A percentile compares a stretch with the other conserved stretches of the same genome.
These are phyloP conservation scores for Favolaschia claudopus DNA, from an alignment of 768 basidiomycete species.

Conservation along the genomic window DNA sequence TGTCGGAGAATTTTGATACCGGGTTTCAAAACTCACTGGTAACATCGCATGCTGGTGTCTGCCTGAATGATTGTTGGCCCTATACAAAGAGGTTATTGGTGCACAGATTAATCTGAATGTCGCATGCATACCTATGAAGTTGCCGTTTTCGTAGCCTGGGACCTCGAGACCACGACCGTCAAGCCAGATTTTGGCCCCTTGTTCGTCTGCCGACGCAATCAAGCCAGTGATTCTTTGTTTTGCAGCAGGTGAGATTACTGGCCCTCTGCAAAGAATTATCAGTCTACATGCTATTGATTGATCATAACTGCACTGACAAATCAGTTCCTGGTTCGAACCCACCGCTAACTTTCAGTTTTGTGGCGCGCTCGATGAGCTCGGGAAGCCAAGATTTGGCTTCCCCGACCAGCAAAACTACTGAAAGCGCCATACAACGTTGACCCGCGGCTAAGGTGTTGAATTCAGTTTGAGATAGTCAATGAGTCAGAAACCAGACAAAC, in stretches of 20 bases:
- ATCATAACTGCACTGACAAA: slow-evolving; percentile 53
- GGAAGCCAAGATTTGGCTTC: slow-evolving; percentile 82
- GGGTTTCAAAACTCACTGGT: slow-evolving; percentile 63
- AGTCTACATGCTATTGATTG: neutral
- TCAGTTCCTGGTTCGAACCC: slow-evolving; percentile 91
- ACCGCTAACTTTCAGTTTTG: slow-evolving; percentile 81
- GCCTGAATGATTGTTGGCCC: slow-evolving; percentile 89
- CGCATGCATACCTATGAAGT: slow-evolving; percentile 78
- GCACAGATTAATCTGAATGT: neutral
- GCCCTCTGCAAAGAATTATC: slow-evolving; percentile 56
- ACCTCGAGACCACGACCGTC: slow-evolving; percentile 82
- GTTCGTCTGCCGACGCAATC: slow-evolving; percentile 74
- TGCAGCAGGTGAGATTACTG: slow-evolving; percentile 83
- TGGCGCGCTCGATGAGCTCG: slow-evolving; percentile 83
- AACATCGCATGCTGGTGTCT: slow-evolving; percentile 83
- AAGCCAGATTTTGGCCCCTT: slow-evolving; percentile 87
- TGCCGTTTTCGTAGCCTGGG: slow-evolving; percentile 82
- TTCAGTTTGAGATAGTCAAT: slow-evolving; percentile 6
- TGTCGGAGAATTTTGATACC: slow-evolving; percentile 2
- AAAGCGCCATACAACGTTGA: slow-evolving; percentile 97
- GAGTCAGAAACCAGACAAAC: slow-evolving; percentile 43
- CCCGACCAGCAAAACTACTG: slow-evolving; percentile 92
- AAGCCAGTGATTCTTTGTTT: slow-evolving; percentile 79
- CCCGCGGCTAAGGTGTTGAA: slow-evolving; percentile 73
- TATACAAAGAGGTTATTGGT: neutral